A percentile compares a stretch with the other conserved stretches of the same genome.
Conservation (phyloP, 345 rosid genomes). For the Garcia nutans region DNA sequence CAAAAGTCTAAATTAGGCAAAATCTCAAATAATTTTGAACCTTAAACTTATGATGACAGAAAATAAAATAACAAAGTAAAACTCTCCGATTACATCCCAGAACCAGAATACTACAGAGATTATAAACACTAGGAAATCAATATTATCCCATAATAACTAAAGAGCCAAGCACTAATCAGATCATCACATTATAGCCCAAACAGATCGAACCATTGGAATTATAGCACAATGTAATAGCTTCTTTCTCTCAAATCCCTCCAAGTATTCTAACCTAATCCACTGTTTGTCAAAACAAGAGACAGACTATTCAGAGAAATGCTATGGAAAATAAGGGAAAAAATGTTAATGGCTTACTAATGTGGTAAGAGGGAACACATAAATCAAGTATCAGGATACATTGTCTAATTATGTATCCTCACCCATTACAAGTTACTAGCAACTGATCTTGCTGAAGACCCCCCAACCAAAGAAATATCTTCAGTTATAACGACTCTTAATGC, state of each 20-base stretch:
- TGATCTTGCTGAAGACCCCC: not conserved
- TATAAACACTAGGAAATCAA: not conserved
- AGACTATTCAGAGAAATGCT: not conserved
- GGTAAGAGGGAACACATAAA: not conserved
- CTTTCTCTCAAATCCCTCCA: not conserved
- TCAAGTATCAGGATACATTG: not conserved
- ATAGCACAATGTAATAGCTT: not conserved
- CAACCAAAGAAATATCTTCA: not conserved
- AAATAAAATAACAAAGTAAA: constrained; percentile 6
- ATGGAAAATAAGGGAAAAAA: not conserved
- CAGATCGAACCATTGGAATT: not conserved
- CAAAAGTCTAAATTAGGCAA: too few species aligned
- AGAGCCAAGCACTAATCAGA: not conserved
- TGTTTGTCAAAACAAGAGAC: not conserved
- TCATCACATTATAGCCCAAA: not conserved
- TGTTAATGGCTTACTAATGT: not conserved
- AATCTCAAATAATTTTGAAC: not conserved
- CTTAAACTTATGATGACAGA: not conserved
- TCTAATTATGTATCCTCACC: not conserved
- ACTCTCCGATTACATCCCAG: not conserved
- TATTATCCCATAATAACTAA: not conserved
- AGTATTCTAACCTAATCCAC: not conserved
- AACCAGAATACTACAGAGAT: not conserved
- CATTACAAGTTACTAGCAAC: not conserved
- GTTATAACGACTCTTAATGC: not conserved